Base-by-base conservation (phyloP, 177 flowering plant species). In the Vitis hybrid region DNA sequence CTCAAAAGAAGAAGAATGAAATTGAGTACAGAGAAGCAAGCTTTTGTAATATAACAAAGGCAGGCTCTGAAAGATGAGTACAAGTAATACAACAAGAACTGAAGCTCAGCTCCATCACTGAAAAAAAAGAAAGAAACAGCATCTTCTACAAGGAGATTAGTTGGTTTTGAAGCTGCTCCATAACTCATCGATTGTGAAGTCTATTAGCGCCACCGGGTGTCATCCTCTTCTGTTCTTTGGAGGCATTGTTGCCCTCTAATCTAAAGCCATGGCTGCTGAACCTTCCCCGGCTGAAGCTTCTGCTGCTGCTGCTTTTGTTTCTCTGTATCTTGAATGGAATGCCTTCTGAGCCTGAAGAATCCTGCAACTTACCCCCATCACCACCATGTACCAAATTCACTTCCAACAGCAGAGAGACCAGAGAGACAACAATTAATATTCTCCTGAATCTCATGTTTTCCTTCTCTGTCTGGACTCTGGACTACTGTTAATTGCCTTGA, bases 181-280 rank as follows among this genome's bases (percentile, higher is more conserved):
- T 3, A 14, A 46, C 14, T 68, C 64, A 68, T 24, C 64, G 27
- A 30, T 68, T 68, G 35, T 68, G 71, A 68, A 68, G 71, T 59
- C 56, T 64, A 24, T 59, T 68, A 8, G 71, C 71, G 13, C 71
- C 71, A 15, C n/a, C 13, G 2, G 71, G 64, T 3, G 71, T 60
- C 11, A 59, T 14, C 60, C 71, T 68, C 64, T 68, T 68, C 64
- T 68, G 64, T 21, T 68, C 71, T 56, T 56, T n/a, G 55, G 21
- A 19, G 46, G 51, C 62, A 50, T 57, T 50, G 64, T 49, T 35
- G 16, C 49, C 49, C 8, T 16, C 15, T 24, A 15, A 52, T 58
- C 52, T 68, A 61, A 56, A 67, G 62, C 70, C 70, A 59, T 68
- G 55, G 55, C 18, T 50, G 63, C 3, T 2, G 40, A 59, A 46